phyloP scores from a whole-genome alignment of 345 rosid genomes.

The Rhodomyrtus tomentosa region DNA sequence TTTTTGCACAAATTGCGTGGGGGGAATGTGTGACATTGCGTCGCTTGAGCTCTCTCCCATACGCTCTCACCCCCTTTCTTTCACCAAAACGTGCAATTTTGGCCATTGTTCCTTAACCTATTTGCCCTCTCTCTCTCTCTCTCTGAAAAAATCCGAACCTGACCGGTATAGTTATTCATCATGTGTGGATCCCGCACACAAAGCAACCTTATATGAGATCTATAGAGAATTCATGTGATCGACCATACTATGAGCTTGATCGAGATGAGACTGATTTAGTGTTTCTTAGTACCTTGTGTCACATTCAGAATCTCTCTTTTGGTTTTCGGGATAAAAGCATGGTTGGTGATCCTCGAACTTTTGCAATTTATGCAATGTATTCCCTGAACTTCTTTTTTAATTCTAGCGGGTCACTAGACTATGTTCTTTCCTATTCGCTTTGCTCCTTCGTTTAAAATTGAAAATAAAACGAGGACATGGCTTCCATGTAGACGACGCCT shows the following conservation, averaged over 20 bases:
- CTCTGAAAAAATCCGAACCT: neutral
- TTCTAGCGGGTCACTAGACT: neutral
- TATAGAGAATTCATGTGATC: neutral
- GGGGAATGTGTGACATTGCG: no score
- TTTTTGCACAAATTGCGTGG: no score
- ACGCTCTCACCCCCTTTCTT: neutral
- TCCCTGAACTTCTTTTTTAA: neutral
- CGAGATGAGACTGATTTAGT: neutral
- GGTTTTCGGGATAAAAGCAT: neutral
- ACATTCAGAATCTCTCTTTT: neutral
- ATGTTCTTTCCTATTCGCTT: neutral
- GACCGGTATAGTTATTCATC: neutral
- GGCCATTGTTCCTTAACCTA: neutral
- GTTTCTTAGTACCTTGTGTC: fast-evolving
- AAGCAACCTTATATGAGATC: neutral
- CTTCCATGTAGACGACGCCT: fast-evolving
- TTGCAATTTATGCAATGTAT: fast-evolving
- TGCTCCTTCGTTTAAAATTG: neutral
- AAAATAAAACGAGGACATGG: fast-evolving
- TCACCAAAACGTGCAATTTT: neutral
- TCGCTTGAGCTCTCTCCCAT: no score
- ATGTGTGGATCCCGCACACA: neutral
- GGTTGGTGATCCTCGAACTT: neutral
- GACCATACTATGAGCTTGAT: neutral
- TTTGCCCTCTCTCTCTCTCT: neutral